Conservation (phyloP, 2,329 filamentous ascomycete genomes). For the Phialophora chinensis region DNA sequence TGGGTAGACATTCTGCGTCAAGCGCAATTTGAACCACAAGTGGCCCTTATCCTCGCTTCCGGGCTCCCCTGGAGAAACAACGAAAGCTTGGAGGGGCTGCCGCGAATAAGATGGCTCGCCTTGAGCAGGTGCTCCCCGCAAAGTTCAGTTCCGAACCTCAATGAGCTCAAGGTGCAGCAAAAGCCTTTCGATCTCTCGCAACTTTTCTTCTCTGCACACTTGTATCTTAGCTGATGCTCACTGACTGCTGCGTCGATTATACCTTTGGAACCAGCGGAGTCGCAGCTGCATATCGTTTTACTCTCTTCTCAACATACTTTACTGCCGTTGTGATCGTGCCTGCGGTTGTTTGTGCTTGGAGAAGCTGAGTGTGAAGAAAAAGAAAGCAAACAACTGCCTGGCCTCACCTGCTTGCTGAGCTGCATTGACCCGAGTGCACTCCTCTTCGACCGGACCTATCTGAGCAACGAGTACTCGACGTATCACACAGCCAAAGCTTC, state of each 20-base stretch:
- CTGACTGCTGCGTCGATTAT: constrained; percentile 8
- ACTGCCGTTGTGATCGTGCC: not conserved
- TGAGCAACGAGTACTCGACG: not conserved
- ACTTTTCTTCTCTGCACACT: constrained; percentile 19
- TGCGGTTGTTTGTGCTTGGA: not conserved
- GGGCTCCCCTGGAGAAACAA: constrained; percentile 7
- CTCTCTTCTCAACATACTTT: constrained; percentile 12
- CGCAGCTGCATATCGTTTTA: constrained; percentile 7
- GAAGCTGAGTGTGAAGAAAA: constrained; percentile 1
- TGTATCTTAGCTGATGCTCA: constrained; percentile 16
- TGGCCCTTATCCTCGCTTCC: not conserved
- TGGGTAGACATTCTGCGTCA: constrained; percentile 26
- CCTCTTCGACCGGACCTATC: not conserved
- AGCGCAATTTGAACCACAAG: not conserved
- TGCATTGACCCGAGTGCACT: constrained; percentile 7
- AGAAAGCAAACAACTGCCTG: constrained; percentile 13
- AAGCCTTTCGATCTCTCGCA: not conserved
- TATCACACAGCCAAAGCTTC: constrained; percentile 6
- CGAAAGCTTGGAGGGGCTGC: constrained; percentile 16
- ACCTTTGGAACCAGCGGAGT: constrained; percentile 12
- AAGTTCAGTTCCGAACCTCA: not conserved
- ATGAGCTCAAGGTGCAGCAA: constrained; percentile 1
- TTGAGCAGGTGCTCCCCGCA: constrained; percentile 17
- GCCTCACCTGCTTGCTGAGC: constrained; percentile 2
- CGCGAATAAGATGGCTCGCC: constrained; percentile 14